A percentile compares a stretch with the other conserved stretches of the same genome.
These are phyloP conservation scores for Phytopythium montanum DNA, from an alignment of 352 stramenopile species.

Conservation along the genomic window DNA sequence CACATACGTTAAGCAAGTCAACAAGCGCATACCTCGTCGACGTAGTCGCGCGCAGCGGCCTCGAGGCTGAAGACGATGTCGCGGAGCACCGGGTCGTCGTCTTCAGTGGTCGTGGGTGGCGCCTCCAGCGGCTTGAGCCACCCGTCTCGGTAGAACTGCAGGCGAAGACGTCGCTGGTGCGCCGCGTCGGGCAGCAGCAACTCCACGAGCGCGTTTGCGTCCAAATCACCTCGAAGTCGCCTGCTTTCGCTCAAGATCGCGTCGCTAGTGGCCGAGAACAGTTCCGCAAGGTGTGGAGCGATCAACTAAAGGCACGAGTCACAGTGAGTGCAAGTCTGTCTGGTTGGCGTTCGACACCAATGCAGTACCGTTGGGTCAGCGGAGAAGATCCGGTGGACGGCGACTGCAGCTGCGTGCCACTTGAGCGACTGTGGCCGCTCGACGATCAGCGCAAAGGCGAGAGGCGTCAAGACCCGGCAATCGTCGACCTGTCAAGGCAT, in stretches of 20 bases:
- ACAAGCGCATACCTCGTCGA: conserved; percentile 23
- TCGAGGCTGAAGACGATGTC: conserved; percentile 28
- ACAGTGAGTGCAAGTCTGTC: neutral
- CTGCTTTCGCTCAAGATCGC: neutral
- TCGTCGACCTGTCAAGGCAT: conserved; percentile 22
- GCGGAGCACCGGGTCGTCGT: conserved; percentile 14
- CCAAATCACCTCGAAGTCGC: neutral
- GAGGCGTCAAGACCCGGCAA: conserved; percentile 38
- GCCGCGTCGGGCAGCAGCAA: conserved; percentile 32
- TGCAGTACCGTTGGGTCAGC: conserved; percentile 17
- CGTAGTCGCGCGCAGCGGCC: conserved; percentile 31
- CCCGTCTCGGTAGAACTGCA: conserved; percentile 51
- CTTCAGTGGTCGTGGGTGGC: conserved; percentile 2
- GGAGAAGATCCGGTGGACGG: conserved; percentile 43
- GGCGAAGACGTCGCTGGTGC: conserved; percentile 27
- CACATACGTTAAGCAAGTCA: too few species aligned
- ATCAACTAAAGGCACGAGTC: conserved; percentile 9
- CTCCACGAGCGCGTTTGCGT: conserved; percentile 16
- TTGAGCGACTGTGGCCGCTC: conserved; percentile 54
- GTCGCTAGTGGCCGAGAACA: conserved; percentile 12
- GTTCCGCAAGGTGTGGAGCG: conserved; percentile 11
- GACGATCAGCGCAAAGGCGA: conserved; percentile 54
- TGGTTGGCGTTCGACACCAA: neutral
- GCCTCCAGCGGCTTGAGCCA: conserved; percentile 35
- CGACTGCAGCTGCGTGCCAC: conserved; percentile 51